These are phyloP conservation scores for Boletus eberwhitei DNA, from an alignment of 768 basidiomycete species.

Conservation along the genomic window DNA sequence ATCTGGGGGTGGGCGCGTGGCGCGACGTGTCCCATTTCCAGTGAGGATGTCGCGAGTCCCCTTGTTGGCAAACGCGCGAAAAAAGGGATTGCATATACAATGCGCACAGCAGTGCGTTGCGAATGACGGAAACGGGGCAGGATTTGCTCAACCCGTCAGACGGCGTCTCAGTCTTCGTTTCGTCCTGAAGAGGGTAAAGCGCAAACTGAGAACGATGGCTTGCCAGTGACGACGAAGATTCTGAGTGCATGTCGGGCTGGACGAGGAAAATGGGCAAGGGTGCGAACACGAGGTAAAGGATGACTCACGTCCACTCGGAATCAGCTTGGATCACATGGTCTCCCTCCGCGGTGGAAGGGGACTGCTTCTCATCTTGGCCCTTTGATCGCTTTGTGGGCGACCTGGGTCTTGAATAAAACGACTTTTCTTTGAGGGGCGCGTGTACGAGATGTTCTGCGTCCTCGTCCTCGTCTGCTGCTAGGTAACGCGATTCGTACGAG, in stretches of 20 bases:
- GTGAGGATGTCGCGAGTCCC: slow-evolving; percentile 22
- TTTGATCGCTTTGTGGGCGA: slow-evolving; percentile 19
- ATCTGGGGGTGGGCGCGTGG: slow-evolving; percentile 22
- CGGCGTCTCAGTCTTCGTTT: slow-evolving; percentile 36
- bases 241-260: slow-evolving; percentile 57
- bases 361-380: slow-evolving; percentile 20
- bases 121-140: slow-evolving; percentile 6
- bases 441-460: slow-evolving; percentile 17
- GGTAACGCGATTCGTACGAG: slow-evolving; percentile 28
- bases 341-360: not conserved
- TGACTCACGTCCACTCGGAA: slow-evolving; percentile 33
- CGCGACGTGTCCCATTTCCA: slow-evolving; percentile 23
- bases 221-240: slow-evolving; percentile 58
- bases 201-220: slow-evolving; percentile 50
- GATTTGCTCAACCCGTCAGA: slow-evolving; percentile 22
- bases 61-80: slow-evolving; percentile 21
- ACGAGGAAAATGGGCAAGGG: not conserved
- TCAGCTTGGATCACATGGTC: slow-evolving; percentile 18
- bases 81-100: slow-evolving; percentile 25
- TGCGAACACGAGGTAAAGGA: not conserved
- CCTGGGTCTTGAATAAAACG: slow-evolving; percentile 11
- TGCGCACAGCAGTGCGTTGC: slow-evolving; percentile 13
- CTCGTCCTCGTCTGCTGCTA: slow-evolving; percentile 27
- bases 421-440: slow-evolving; percentile 29
- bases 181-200: slow-evolving; percentile 57